These are phyloP conservation scores for Rhynchospora breviuscula DNA, from an alignment of 176 grass and related monocot genomes.

Conservation along the genomic window DNA sequence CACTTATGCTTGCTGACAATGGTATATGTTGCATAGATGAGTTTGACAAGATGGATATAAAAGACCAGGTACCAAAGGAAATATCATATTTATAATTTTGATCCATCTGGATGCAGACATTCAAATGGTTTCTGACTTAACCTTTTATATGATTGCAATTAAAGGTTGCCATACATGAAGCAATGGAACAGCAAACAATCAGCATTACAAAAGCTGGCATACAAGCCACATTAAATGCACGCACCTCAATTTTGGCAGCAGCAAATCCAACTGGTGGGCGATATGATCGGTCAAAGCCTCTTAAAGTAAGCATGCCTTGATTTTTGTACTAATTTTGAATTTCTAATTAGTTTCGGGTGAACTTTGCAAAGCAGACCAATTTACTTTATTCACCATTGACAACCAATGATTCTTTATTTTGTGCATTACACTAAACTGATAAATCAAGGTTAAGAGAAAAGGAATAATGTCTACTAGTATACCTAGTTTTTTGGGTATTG, in stretches of 20 bases:
- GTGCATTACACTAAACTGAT: background rate
- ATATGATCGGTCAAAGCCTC: conserved; percentile 93
- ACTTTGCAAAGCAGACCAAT: background rate
- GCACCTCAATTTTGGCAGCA: conserved; percentile 93
- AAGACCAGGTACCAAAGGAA: conserved; percentile 54
- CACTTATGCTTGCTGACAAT: conserved; percentile 98
- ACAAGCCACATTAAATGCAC: conserved; percentile 94
- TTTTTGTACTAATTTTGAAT: background rate
- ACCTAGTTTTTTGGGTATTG: too few relatives aligned
- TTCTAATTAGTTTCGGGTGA: background rate
- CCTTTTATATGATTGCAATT: conserved; percentile 13
- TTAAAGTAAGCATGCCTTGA: conserved; percentile 46
- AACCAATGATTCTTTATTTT: conserved; percentile 30
- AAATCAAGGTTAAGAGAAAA: background rate
- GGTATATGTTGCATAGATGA: conserved; percentile 97
- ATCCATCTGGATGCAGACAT: conserved; percentile 8
- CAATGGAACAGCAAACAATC: conserved; percentile 99
- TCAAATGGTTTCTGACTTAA: background rate
- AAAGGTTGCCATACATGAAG: conserved; percentile 99
- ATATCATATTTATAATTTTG: conserved; percentile 21
- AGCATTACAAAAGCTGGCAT: conserved; percentile 99
- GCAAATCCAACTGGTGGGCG: conserved; percentile 94
- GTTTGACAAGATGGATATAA: conserved; percentile 99
- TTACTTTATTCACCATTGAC: background rate
- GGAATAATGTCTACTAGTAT: background rate